phyloP scores from a whole-genome alignment of 768 basidiomycete species.

The Exidia glandulosa region DNA sequence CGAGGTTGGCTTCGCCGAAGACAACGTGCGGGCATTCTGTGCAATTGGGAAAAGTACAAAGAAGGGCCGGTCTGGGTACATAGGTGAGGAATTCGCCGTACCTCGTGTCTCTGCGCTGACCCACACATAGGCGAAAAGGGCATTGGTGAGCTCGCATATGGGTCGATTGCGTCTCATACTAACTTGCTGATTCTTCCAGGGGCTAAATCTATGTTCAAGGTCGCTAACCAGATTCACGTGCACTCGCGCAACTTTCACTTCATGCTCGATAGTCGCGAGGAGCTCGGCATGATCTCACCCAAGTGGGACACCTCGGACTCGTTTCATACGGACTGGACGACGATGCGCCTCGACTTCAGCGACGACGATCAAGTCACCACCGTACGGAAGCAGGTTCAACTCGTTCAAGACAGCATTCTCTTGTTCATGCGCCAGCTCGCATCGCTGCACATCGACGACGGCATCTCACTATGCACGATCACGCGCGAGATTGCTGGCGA shows the following conservation, averaged over 20 bases:
- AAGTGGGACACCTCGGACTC: background rate
- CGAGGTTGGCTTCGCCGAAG: conserved; percentile 13
- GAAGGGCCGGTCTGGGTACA: conserved; percentile 5
- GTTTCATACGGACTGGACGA: conserved; percentile 12
- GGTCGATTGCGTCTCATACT: background rate
- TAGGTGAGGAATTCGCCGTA: conserved; percentile 3
- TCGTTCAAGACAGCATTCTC: conserved; percentile 13
- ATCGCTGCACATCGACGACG: conserved; percentile 4
- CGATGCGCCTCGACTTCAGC: conserved; percentile 11
- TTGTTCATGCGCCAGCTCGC: conserved; percentile 15
- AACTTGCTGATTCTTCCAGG: conserved; percentile 3
- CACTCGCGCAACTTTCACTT: conserved; percentile 13
- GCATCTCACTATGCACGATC: background rate
- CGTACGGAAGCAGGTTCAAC: conserved; percentile 3
- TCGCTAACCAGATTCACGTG: conserved; percentile 14
- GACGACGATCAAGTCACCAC: conserved; percentile 5
- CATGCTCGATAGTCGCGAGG: conserved; percentile 8
- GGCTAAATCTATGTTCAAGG: conserved; percentile 20
- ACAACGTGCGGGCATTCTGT: conserved; percentile 16
- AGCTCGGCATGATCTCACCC: conserved; percentile 17
- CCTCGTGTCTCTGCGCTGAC: background rate
- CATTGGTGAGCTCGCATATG: conserved; percentile 9
- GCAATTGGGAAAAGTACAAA: conserved; percentile 17
- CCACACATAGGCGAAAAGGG: conserved; percentile 16
- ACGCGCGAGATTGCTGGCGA: too few species aligned